Evolutionary conservation across 352 stramenopile species (phyloP).

Genomic region (Peronosclerospora sorghi): DNA sequence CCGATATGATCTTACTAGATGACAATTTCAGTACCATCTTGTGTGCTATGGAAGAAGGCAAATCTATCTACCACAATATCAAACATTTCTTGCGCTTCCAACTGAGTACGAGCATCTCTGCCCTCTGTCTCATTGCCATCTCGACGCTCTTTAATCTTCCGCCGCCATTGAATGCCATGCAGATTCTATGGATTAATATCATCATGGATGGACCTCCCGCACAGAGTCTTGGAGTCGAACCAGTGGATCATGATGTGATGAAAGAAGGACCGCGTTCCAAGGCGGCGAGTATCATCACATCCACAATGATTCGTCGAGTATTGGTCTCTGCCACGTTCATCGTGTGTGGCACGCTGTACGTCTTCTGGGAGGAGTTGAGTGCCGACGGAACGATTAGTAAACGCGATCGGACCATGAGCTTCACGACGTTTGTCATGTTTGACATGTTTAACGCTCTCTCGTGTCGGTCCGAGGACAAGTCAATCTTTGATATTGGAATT

Average conservation of each 20-base stretch:
- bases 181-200: constrained; percentile 97
- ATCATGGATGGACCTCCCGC: constrained; percentile 92
- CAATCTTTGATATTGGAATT: constrained; percentile 87
- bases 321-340: constrained; percentile 66
- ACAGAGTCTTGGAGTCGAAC: constrained; percentile 80
- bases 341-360: constrained; percentile 64
- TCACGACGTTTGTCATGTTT: constrained; percentile 98
- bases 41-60: constrained; percentile 90
- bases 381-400: constrained; percentile 86
- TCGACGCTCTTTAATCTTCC: constrained; percentile 42
- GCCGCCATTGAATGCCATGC: constrained; percentile 93
- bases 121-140: constrained; percentile 85
- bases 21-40: constrained; percentile 95
- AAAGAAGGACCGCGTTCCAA: constrained; percentile 73
- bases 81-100: constrained; percentile 95
- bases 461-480: constrained; percentile 91
- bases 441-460: constrained; percentile 97
- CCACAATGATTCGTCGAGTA: constrained; percentile 53
- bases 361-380: constrained; percentile 78
- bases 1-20: constrained; percentile 94
- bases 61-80: constrained; percentile 95
- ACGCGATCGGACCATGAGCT: constrained; percentile 96
- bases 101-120: constrained; percentile 95
- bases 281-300: constrained; percentile 72
- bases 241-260: constrained; percentile 78